Conservation (phyloP, 2,329 filamentous ascomycete species). For the Fusarium sp. region DNA sequence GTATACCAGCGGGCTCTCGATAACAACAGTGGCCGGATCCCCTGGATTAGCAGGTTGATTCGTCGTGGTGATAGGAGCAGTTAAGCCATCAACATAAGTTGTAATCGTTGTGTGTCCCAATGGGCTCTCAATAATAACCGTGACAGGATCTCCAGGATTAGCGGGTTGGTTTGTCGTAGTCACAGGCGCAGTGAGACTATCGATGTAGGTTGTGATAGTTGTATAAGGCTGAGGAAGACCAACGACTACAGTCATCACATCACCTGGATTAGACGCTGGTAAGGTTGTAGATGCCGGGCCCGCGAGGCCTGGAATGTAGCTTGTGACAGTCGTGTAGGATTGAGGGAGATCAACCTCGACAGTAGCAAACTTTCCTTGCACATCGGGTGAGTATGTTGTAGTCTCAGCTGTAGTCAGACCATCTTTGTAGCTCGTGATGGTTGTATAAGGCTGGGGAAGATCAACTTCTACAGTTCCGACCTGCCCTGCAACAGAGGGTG, state of each 20-base stretch:
- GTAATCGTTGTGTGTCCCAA: neutral
- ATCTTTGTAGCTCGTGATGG: neutral
- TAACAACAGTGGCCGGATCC: accelerated
- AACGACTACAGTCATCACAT: neutral
- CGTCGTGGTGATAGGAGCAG: neutral
- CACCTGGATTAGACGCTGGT: neutral
- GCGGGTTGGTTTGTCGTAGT: neutral
- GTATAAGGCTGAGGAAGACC: neutral
- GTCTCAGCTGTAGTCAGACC: neutral
- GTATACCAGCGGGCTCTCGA: neutral
- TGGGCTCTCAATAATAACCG: neutral
- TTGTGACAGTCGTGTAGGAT: neutral
- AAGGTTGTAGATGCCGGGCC: neutral
- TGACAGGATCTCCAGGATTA: neutral
- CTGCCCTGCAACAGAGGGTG: neutral
- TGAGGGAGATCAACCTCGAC: neutral
- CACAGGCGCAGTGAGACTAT: neutral
- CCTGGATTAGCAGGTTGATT: neutral
- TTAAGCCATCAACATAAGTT: neutral
- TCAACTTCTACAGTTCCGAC: neutral
- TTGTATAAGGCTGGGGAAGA: neutral
- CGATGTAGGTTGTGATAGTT: neutral
- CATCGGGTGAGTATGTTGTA: neutral
- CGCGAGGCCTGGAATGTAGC: neutral
- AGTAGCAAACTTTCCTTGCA: neutral